Evolutionary conservation across 2,329 filamentous ascomycete genomes (phyloP), one percentile per base, ranked within the genome.

Genomic region (Colletotrichum sidae): DNA sequence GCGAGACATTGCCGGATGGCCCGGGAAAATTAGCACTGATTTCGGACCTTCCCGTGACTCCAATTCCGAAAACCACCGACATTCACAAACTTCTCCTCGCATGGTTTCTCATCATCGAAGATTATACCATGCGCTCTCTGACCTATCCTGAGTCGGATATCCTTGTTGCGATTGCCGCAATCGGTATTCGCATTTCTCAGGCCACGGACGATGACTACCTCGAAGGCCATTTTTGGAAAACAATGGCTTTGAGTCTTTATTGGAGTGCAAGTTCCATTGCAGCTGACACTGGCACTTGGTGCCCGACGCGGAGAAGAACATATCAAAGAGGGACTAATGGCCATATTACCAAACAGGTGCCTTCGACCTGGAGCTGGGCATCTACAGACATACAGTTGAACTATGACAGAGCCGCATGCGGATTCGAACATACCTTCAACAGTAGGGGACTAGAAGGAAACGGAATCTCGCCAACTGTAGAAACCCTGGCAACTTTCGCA

Each of bases 141-240:
- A 55, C 53, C 2, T 55, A 9, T 13, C 45, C 44, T 2, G 35
- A 49, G 15, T 46, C 34, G 33, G 54, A 56, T 33, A 56, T 25
- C 4, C 3, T 25, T 25, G 25, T 25, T 25, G 52, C 39, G 1
- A 13, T 47, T 3, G 47, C 38, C 0, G 54, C 54, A 4, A 0
- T 56, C 3, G 44, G n/a, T 7, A 10, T 35, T 3, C 17, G 42
- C 34, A 34, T 49, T n/a, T 34, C 6, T 9, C 1, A 4, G 35
- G 44, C 38, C 7, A 39, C 11, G 5, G n/a, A 13, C 7, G 54
- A 56, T n/a, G 12, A 41, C 5, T 47, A 7, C 2, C 8, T 47
- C 4, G 44, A 3, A 2, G 54, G 54, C 17, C 54, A 56, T 13
- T 38, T 17, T 13, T 33, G 42, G 42, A 49, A 34, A 2, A 45